Evolutionary conservation across 31 red algal genomes (phyloP).

Genomic region (Asparagopsis taxiformis): DNA sequence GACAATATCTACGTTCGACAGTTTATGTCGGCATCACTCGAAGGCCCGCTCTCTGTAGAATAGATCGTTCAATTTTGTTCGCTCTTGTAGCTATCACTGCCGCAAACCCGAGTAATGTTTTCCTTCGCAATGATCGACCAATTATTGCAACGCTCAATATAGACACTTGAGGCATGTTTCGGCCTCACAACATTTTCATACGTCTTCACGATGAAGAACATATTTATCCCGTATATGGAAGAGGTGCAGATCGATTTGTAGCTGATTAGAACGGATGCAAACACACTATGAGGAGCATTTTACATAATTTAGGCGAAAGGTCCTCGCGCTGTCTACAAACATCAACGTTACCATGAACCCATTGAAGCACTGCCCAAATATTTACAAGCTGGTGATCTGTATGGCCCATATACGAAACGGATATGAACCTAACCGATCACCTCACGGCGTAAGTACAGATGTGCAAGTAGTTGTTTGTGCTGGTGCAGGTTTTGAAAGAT

Average conservation of each 20-base stretch:
- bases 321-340: too few species aligned
- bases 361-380: too few species aligned
- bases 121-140: too few species aligned
- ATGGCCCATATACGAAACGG: too few species aligned
- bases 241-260: background rate
- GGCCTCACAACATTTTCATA: background rate
- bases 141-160: background rate
- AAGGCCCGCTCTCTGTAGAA: slow-evolving; percentile 73
- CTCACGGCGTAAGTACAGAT: background rate
- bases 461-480: background rate
- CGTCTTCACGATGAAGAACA: background rate
- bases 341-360: too few species aligned
- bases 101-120: too few species aligned
- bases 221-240: background rate
- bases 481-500: too few species aligned
- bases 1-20: slow-evolving; percentile 72
- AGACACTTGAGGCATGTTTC: background rate
- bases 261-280: too few species aligned
- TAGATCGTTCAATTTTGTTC: too few species aligned
- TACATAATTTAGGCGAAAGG: too few species aligned
- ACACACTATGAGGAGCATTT: too few species aligned
- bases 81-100: background rate
- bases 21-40: slow-evolving; percentile 51
- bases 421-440: background rate
- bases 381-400: too few species aligned